phyloP scores from a whole-genome alignment of 306 rosid genomes.

The Spatholobus suberectus region DNA sequence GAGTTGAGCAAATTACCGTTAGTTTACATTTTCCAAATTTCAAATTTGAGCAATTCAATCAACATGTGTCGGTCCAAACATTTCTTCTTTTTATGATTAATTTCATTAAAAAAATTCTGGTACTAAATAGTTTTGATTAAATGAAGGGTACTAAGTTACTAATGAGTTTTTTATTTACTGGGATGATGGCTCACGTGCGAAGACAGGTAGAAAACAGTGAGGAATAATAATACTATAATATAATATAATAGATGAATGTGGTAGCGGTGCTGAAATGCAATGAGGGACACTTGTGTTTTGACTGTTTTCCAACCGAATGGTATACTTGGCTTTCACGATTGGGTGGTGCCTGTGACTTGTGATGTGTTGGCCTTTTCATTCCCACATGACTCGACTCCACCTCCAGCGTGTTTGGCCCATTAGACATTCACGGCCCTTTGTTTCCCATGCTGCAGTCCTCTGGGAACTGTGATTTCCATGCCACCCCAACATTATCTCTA shows the following conservation, averaged over 20 bases:
- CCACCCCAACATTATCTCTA: constrained; percentile 30
- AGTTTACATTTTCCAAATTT: background rate
- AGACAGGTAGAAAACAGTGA: background rate
- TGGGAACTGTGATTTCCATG: background rate
- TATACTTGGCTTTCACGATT: constrained; percentile 16
- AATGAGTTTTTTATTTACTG: too few species aligned
- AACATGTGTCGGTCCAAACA: background rate
- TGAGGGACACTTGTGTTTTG: background rate
- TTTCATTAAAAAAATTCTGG: background rate
- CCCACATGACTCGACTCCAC: background rate
- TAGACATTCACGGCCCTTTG: background rate
- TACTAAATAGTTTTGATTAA: background rate
- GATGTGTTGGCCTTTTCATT: constrained; percentile 25
- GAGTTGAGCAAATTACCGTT: background rate
- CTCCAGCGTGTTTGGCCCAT: constrained; percentile 20
- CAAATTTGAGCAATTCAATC: background rate
- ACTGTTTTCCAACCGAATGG: background rate
- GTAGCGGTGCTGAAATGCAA: background rate
- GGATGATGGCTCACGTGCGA: too few species aligned
- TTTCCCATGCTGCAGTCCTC: background rate
- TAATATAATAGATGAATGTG: background rate
- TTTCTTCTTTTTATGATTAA: background rate
- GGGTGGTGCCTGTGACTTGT: background rate
- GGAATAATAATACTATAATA: background rate
- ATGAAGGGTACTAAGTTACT: too few species aligned